Conservation (phyloP, 805 yeast species). For the Lipomyces anomalus region DNA sequence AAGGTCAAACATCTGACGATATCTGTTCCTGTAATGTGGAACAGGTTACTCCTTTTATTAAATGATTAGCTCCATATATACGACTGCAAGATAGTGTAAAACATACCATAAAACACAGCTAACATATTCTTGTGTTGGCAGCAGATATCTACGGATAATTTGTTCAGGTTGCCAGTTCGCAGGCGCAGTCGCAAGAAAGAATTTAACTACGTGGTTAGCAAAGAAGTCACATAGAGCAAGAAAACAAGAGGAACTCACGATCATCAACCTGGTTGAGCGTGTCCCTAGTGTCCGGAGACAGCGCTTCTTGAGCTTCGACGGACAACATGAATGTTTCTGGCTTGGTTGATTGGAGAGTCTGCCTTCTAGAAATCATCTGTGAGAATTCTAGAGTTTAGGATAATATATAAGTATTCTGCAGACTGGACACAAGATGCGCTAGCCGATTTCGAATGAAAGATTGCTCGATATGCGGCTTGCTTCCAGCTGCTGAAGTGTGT, state of each 20-base stretch:
- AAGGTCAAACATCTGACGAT: constrained; percentile 87
- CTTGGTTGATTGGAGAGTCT: neutral
- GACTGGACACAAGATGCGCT: no score
- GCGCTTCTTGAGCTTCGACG: constrained; percentile 23
- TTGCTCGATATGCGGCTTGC: no score
- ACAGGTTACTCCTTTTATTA: constrained; percentile 54
- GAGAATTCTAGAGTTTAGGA: no score
- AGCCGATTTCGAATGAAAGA: no score
- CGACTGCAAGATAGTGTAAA: no score
- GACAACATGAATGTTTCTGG: constrained; percentile 26
- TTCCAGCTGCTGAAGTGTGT: no score
- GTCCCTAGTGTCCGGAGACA: constrained; percentile 16
- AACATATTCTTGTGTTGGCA: constrained; percentile 85
- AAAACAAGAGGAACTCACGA: constrained; percentile 4
- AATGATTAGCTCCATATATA: no score
- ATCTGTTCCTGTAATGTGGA: constrained; percentile 92
- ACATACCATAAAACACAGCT: constrained; percentile 81
- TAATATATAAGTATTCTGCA: no score
- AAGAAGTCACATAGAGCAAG: neutral
- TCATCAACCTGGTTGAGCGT: constrained; percentile 21
- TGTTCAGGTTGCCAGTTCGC: constrained; percentile 89
- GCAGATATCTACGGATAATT: constrained; percentile 74
- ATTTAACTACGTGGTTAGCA: constrained; percentile 43
- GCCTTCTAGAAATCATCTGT: neutral
- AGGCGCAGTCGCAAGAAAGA: constrained; percentile 88